Evolutionary conservation across 2,329 filamentous ascomycete genomes (phyloP).

Genomic region (Aspergillus hortae): DNA sequence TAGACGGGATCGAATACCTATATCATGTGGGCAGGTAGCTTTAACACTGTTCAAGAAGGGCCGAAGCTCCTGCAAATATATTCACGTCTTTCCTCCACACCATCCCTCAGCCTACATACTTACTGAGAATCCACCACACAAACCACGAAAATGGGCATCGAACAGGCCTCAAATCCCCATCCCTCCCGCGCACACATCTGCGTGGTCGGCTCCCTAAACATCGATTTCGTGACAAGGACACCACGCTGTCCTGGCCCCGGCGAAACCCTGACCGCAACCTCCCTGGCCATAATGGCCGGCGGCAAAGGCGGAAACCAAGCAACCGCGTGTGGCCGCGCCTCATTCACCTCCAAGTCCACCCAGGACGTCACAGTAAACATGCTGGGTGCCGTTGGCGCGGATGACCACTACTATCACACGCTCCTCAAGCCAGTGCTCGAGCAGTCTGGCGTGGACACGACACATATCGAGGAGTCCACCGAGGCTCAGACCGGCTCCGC

Average conservation of each 20-base stretch:
- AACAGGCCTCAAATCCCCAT: too few relatives aligned
- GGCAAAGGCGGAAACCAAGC: conserved; percentile 97
- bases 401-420: conserved; percentile 60
- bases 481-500: conserved; percentile 64
- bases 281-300: conserved; percentile 76
- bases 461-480: conserved; percentile 48
- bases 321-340: conserved; percentile 70
- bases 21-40: too few relatives aligned
- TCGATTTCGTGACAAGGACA: conserved; percentile 86
- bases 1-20: too few relatives aligned
- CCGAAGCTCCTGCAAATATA: too few relatives aligned
- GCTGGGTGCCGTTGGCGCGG: conserved; percentile 66
- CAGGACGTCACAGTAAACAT: conserved; percentile 56
- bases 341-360: conserved; percentile 9
- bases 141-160: too few relatives aligned
- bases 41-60: too few relatives aligned
- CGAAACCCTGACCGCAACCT: conserved; percentile 78
- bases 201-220: conserved; percentile 89
- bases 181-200: neutral
- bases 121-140: too few relatives aligned
- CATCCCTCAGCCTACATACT: too few relatives aligned
- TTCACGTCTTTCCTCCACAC: too few relatives aligned
- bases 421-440: conserved; percentile 57
- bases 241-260: conserved; percentile 77
- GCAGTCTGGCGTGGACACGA: conserved; percentile 60